These are phyloP conservation scores for Neurospora crassa DNA, from an alignment of 2,329 filamentous ascomycete species.

Conservation along the genomic window DNA sequence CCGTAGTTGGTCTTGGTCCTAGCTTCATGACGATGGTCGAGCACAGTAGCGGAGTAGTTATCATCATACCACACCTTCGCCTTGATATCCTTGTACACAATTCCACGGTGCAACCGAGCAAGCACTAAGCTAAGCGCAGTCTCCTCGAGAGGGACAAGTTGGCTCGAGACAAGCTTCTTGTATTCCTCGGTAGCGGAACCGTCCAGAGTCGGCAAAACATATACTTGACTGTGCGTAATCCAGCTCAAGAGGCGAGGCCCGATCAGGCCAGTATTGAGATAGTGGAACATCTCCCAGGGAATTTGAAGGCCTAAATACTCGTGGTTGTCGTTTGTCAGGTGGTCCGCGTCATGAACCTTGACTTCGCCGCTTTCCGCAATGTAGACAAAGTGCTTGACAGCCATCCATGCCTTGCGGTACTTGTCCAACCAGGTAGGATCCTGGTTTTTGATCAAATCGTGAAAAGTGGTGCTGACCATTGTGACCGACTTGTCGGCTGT, in stretches of 20 bases:
- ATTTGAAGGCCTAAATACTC: conserved; percentile 85
- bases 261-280: conserved; percentile 75
- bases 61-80: conserved; percentile 79
- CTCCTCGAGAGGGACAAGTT: conserved; percentile 65
- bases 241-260: conserved; percentile 71
- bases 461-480: conserved; percentile 65
- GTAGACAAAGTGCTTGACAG: conserved; percentile 79
- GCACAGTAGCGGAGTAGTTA: conserved; percentile 57
- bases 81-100: conserved; percentile 67
- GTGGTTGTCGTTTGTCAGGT: conserved; percentile 73
- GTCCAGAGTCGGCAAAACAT: conserved; percentile 76
- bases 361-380: conserved; percentile 70
- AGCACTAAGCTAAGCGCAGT: conserved; percentile 70
- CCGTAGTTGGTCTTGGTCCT: conserved; percentile 36
- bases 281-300: conserved; percentile 83
- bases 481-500: conserved; percentile 60
- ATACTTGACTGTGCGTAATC: conserved; percentile 69
- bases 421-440: conserved; percentile 73
- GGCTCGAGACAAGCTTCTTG: conserved; percentile 63
- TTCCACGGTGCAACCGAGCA: conserved; percentile 71
- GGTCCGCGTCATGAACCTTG: conserved; percentile 61
- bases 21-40: conserved; percentile 36
- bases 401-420: conserved; percentile 77
- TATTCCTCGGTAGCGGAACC: conserved; percentile 74
- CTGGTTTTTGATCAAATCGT: conserved; percentile 64